Percentiles rank a stretch among this genome's conserved stretches.
These are phyloP conservation scores for Fusarium tanahbumbuense DNA, from an alignment of 2,329 filamentous ascomycete species.

Conservation along the genomic window DNA sequence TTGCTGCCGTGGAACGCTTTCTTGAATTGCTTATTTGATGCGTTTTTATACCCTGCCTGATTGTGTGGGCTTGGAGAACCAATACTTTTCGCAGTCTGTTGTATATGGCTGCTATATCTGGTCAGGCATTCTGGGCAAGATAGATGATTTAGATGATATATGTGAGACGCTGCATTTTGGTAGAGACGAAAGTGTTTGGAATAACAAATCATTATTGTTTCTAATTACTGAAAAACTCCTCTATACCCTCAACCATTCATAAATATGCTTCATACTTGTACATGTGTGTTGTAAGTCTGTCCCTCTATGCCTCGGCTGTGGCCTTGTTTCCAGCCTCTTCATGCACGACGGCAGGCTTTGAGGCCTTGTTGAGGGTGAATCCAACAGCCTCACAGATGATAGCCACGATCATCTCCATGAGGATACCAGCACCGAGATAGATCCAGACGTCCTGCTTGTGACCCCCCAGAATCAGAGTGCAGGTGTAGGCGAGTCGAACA, in stretches of 20 bases:
- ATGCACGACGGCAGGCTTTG: conserved; percentile 16
- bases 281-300: not conserved
- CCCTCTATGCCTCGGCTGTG: not conserved
- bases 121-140: conserved; percentile 9
- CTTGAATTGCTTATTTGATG: conserved; percentile 13
- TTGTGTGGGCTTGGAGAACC: conserved; percentile 15
- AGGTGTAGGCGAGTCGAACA: conserved; percentile 50
- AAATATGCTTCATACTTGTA: not conserved
- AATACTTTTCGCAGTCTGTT: not conserved
- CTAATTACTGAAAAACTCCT: not conserved
- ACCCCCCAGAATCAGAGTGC: conserved; percentile 45
- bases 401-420: conserved; percentile 51
- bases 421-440: conserved; percentile 49
- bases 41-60: conserved; percentile 15
- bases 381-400: conserved; percentile 48
- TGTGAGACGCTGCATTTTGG: not conserved
- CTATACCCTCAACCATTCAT: not conserved
- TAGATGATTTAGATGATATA: conserved; percentile 19
- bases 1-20: conserved; percentile 7
- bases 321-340: conserved; percentile 11
- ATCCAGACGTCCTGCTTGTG: conserved; percentile 47
- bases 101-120: not conserved
- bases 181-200: conserved; percentile 15
- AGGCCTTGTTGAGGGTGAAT: conserved; percentile 45
- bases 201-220: conserved; percentile 29